Evolutionary conservation across 2,329 filamentous ascomycete genomes (phyloP), one percentile per base, ranked within the genome.

Genomic region (Aspergillus ochraceoroseus): DNA sequence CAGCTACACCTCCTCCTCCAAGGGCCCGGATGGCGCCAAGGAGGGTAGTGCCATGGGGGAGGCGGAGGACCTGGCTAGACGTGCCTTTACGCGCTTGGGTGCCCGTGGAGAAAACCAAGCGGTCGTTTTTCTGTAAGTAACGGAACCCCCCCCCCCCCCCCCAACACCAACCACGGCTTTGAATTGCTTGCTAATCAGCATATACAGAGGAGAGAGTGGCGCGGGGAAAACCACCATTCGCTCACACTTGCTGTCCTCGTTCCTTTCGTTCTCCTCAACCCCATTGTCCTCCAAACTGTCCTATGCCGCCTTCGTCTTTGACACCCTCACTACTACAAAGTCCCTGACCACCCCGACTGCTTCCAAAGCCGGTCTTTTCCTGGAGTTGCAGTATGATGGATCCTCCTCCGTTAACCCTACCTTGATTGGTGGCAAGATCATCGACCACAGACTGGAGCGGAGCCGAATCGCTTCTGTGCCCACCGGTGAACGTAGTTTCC

Each of bases 331-430:
- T 4, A 96, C 92, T 1, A 98, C 92, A 17, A 98, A 98, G 70
- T 94, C 90, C 1, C 82, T 89, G 22, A 96, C 90, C 1, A 96
- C 90, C 0, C 89, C 89, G 1, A 95, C 87, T 2, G 92, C 92
- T 18, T 96, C 90, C 35, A 96, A 96, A 65, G 85, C 92, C 7
- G 92, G 92, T 48, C 76, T 98, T 11, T 95, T 94, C 62, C 92
- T 92, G 63, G 92, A 98, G 65, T 75, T 98, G 28, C 92, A 98
- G 65, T 98, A 98, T 62, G 90, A 98, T 63, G 94, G 87, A 1
- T 80, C 87, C 0, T 83, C 88, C 0, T 84, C 83, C 0, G 82
- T 85, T 17, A 88, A 85, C 57, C 92, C 92, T 1, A 81, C 88
- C 2, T 74, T 98, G 18, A 86, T 98, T 50, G 92, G 92, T 67